Evolutionary conservation across 805 yeast genomes (phyloP).

Genomic region (Metschnikowia sp.): DNA sequence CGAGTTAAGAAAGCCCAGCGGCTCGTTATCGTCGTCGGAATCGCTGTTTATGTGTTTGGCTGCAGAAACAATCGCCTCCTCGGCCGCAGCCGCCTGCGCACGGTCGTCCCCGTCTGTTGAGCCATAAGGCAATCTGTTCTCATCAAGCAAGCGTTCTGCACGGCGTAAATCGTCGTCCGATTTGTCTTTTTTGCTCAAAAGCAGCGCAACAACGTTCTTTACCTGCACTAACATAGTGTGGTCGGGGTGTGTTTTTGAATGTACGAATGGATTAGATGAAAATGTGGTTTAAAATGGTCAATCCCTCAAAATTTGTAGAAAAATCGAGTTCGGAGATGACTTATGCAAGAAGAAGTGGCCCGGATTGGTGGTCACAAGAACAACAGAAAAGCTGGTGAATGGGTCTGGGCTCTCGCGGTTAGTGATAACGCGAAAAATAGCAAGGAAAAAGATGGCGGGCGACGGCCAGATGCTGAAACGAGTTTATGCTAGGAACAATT

Average conservation of each 20-base stretch:
- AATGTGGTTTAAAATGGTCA: neutral
- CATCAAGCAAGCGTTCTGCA: constrained; percentile 30
- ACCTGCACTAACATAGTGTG: constrained; percentile 18
- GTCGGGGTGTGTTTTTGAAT: neutral
- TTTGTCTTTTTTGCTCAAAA: constrained; percentile 21
- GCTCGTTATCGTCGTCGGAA: constrained; percentile 16
- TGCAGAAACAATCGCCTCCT: constrained; percentile 35
- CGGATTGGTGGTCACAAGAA: neutral
- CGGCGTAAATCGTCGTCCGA: constrained; percentile 28
- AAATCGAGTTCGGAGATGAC: neutral
- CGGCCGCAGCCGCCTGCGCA: constrained; percentile 33
- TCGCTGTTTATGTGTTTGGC: constrained; percentile 24
- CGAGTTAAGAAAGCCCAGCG: constrained; percentile 43
- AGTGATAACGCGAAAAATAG: constrained; percentile 6
- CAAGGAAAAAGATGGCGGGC: constrained; percentile 1
- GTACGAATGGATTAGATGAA: neutral
- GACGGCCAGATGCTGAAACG: neutral
- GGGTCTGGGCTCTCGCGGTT: neutral
- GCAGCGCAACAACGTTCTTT: constrained; percentile 32
- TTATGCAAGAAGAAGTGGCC: neutral
- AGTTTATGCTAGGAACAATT: neutral
- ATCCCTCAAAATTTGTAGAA: neutral
- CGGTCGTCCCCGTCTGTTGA: constrained; percentile 30
- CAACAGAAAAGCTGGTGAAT: neutral
- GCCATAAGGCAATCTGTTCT: constrained; percentile 37